Evolutionary conservation across 2,329 filamentous ascomycete genomes (phyloP), one percentile per base, ranked within the genome.

Genomic region (Colletotrichum sp.): DNA sequence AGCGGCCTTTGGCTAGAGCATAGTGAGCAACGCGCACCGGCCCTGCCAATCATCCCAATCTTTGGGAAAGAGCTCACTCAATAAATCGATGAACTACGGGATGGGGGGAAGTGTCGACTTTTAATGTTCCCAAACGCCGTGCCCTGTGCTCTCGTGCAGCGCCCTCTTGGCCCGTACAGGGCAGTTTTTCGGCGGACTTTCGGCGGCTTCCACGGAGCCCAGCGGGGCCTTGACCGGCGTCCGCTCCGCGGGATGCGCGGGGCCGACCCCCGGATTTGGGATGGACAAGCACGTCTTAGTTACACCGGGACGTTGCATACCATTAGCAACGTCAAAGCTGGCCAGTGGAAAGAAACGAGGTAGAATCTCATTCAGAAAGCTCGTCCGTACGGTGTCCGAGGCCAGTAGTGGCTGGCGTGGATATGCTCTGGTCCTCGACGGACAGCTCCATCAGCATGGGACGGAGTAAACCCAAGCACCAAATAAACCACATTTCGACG

Each of bases 231-330:
- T 4, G 4, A 7, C 38, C 60, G 68, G 38, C 13, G 18, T 18
- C 12, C 30, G 30, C 21, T 36, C 38, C 38, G 60, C 43, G 43
- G 60, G 30, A 32, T 66, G 60, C 60, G 43, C 43, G 60, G 68
- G 34, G 16, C 26, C 32, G 15, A 18, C 8, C 3, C 18, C 61
- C 61, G 61, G 32, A 43, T 15, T 26, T 64, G 30, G 30, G 32
- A 64, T 6, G 61, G 28, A 6, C 26, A 18, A 36, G 21, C 28
- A 21, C 30, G 30, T 12, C 30, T 13, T 12, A 21, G 28, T 32
- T 61, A n/a, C 26, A 30, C 28, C 58, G 56, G 18, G 16, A 10
- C 18, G 5, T 18, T 9, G 36, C 16, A 18, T 38, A 18, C 15
- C 36, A 38, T 18, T 18, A 38, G 15, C 36, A 38, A 9, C 36